Base-by-base conservation (phyloP, 495 filamentous ascomycete species). In the Podospora appendiculata region DNA sequence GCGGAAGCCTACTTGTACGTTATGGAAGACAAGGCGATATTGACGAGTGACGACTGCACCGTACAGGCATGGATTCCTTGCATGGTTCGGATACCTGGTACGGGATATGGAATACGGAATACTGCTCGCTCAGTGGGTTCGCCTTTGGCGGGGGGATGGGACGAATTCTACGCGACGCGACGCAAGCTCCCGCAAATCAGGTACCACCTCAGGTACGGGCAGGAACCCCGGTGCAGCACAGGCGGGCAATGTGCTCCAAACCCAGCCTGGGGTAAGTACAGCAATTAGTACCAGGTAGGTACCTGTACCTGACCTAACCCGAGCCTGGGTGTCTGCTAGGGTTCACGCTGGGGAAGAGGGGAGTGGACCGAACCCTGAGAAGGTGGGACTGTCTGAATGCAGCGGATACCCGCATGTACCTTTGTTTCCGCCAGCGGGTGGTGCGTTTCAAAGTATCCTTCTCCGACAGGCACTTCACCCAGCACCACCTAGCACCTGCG, bases 101-200 rank as follows among this genome's bases (percentile, higher is more conserved):
- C 25, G 25, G 25, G 25, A 25, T 25, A 25, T 5, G 2, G 25
- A 5, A 25, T 2, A 25, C 25, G n/a, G n/a, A n/a, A n/a, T n/a
- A n/a, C n/a, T n/a, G n/a, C n/a, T n/a, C 5, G 25, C 25, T 5
- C 25, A 25, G 25, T 8, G 36, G 36, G 13, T 13, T 38, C 8
- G 41, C 4, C 14, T 18, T 43, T 43, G 41, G 41, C 8, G 41
- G 41, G 17, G 41, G 41, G 5, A n/a, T 11, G 36, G 36, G 36
- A 38, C 36, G 5, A 25, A 25, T 25, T 25, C 13, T 17, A 60
- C 58, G 55, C 55, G 55, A 58, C 59, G 53, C 54, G 59, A 56
- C 36, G 9, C 36, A 25, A 25, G 25, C 25, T 25, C 25, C 25
- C 5, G 25, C 25, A 25, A 5, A 2, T 25, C 25, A 25, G 25